These are phyloP conservation scores for Mycena latifolia DNA, from an alignment of 768 basidiomycete genomes.

Conservation along the genomic window DNA sequence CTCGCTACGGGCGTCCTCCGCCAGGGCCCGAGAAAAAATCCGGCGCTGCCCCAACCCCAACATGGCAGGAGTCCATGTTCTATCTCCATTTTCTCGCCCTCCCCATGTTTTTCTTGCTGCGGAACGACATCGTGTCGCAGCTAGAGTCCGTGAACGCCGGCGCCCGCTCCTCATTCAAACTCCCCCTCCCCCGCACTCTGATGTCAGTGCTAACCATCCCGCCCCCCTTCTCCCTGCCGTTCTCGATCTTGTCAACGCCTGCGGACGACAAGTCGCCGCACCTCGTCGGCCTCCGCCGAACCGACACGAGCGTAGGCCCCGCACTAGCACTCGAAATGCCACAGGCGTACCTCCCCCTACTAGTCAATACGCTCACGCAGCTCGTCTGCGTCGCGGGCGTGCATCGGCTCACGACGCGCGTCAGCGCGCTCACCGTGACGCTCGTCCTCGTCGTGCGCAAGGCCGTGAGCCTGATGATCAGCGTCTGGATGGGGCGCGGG, in stretches of 20 bases:
- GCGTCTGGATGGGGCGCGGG: constrained; percentile 60
- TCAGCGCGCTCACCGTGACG: constrained; percentile 81
- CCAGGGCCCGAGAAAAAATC: constrained; percentile 21
- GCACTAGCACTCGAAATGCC: constrained; percentile 68
- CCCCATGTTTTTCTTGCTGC: constrained; percentile 79
- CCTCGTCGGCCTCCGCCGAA: constrained; percentile 45
- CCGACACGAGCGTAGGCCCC: constrained; percentile 17
- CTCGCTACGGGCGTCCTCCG: constrained; percentile 39
- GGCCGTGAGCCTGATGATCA: constrained; percentile 81
- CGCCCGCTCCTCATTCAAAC: constrained; percentile 45
- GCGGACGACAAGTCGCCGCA: constrained; percentile 7
- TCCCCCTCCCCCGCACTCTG: constrained; percentile 39
- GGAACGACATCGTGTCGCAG: constrained; percentile 64
- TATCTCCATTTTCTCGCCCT: constrained; percentile 88
- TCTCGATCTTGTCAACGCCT: constrained; percentile 36
- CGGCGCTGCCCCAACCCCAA: constrained; percentile 35
- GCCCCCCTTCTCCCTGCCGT: constrained; percentile 30
- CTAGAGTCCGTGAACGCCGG: constrained; percentile 55
- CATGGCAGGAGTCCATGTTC: constrained; percentile 95
- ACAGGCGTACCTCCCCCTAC: constrained; percentile 69
- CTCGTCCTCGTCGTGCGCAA: constrained; percentile 87
- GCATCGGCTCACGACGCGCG: constrained; percentile 83
- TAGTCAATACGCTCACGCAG: constrained; percentile 86
- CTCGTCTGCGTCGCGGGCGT: constrained; percentile 90
- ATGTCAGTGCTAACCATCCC: constrained; percentile 26